A percentile compares a stretch with the other conserved stretches of the same genome.
These are phyloP conservation scores for Lunularia cruciata DNA, from an alignment of 225 moss, liverwort and hornwort species.

Conservation along the genomic window DNA sequence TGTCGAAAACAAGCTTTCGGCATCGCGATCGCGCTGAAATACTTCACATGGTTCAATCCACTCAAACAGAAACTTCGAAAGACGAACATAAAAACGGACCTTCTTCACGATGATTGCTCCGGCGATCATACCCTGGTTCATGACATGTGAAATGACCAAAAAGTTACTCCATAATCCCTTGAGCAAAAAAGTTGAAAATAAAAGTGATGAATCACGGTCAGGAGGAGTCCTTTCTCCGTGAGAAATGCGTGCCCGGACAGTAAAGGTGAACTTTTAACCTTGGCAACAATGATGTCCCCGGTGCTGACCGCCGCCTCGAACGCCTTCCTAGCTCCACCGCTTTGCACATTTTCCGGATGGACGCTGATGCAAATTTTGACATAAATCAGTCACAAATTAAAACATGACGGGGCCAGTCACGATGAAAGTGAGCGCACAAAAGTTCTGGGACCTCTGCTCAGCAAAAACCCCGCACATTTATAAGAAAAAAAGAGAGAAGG, in stretches of 20 bases:
- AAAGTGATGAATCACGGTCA: background rate
- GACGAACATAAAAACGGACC: too few relatives aligned
- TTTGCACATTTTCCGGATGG: conserved; percentile 21
- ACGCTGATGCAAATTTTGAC: conserved; percentile 16
- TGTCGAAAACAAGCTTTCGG: too few relatives aligned
- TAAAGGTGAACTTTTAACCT: conserved; percentile 13
- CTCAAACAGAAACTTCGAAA: too few relatives aligned
- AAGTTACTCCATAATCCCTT: background rate
- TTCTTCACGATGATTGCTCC: conserved; percentile 27
- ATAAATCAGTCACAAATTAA: background rate
- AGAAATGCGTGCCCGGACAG: background rate
- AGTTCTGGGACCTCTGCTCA: too few relatives aligned
- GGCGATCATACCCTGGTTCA: conserved; percentile 17
- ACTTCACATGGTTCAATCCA: too few relatives aligned
- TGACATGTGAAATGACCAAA: background rate
- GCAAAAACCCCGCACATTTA: background rate
- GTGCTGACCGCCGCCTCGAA: conserved; percentile 10
- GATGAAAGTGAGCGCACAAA: too few relatives aligned
- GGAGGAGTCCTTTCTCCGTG: background rate
- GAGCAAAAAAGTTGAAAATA: background rate
- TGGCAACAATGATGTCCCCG: conserved; percentile 15
- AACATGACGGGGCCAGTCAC: background rate
- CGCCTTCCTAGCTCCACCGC: conserved; percentile 19
- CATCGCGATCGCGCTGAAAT: too few relatives aligned
- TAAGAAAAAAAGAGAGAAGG: background rate